Evolutionary conservation across 2,329 filamentous ascomycete species (phyloP), one percentile per base, ranked within the genome.

Genomic region (Cytospora paraplurivora): DNA sequence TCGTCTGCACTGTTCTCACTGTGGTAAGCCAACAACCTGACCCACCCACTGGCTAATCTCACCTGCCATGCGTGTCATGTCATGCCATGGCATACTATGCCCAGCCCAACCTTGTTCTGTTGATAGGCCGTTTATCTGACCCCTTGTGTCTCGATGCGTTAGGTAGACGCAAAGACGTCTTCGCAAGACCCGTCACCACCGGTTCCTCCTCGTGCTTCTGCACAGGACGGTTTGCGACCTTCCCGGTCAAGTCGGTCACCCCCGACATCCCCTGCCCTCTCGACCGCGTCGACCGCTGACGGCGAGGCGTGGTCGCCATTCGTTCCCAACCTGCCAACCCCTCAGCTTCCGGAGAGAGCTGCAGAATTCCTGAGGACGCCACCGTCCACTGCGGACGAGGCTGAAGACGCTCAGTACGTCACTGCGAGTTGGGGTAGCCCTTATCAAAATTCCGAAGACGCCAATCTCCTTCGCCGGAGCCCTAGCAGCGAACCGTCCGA

Each of bases 351-450:
- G 67, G 81, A 82, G 54, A 82, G 84, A 67, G 81, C 83, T 47
- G 77, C 80, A 68, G 80, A 82, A 63, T 75, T 86, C 64, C 74
- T 88, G 71, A 79, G 81, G 72, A 85, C 82, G n/a, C 82, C 85
- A 52, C 79, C 81, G 68, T 72, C 72, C 66, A 73, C 66, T 53
- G 66, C 67, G 34, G 70, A 68, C 56, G 69, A 69, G 56, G 27
- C 38, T 34, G 75, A 76, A 68, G 78, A 79, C 57, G 72, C 71
- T 50, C 76, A 75, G 63, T 87, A 84, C 74, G 82, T 82, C 66
- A 95, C 92, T 54, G 89, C 92, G 56, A 93, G 89, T 74, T 97
- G 93, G 93, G 93, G 93, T 62, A 97, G 93, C 60, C 93, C 93
- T 27, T 97, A 97, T 77, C 88, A 90, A 62, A 83, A 83, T 66